Evolutionary conservation across 192 early-diverging fungal genomes (phyloP), one percentile per base, ranked within the genome.

Genomic region (Coemansia sp.): DNA sequence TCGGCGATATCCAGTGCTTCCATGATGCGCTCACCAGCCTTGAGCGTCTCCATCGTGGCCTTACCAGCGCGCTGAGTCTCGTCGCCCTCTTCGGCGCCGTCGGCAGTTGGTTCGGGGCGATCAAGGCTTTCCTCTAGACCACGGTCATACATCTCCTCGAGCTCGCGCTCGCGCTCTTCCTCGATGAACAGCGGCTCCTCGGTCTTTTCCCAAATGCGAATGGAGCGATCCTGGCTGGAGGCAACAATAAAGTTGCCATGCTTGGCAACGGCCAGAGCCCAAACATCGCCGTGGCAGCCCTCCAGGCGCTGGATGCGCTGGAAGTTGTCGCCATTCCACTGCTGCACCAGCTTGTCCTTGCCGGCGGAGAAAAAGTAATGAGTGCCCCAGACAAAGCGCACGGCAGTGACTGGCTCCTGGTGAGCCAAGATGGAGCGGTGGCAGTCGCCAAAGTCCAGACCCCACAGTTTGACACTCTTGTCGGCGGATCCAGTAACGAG

Each of bases 401-500:
- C 88, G 13, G 84, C 80, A 84, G 95, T 98, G 49, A 99, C 92
- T 53, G 89, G 88, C 74, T 98, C 96, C 73, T 95, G 90, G 87
- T 99, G 97, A 18, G 95, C 96, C 69, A 95, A 88, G 53, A 99
- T 71, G 49, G 94, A 95, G 74, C 91, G 90, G 78, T 97, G 97
- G 75, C 97, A 99, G 87, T 99, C 97, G 58, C 97, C 97, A 86
- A 99, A 99, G 86, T 99, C 97, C 68, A 98, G 80, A 36, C 97
- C 97, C 97, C 97, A 99, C 39, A 99, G 85, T 83, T 99, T 99
- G 55, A 99, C 89, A 62, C 94, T 95, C 87, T 98, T 98, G 85
- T 99, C 97, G 1, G 95, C 92, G 5, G 94, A 96, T n/a, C 91
- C 94, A 1, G 97, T 99, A 15, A 92, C 92, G 69, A 99, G 88